Percentiles rank a stretch among this genome's conserved stretches.
phyloP scores from a whole-genome alignment of 2,329 filamentous ascomycete genomes.

The Bipolaris bicolor region DNA sequence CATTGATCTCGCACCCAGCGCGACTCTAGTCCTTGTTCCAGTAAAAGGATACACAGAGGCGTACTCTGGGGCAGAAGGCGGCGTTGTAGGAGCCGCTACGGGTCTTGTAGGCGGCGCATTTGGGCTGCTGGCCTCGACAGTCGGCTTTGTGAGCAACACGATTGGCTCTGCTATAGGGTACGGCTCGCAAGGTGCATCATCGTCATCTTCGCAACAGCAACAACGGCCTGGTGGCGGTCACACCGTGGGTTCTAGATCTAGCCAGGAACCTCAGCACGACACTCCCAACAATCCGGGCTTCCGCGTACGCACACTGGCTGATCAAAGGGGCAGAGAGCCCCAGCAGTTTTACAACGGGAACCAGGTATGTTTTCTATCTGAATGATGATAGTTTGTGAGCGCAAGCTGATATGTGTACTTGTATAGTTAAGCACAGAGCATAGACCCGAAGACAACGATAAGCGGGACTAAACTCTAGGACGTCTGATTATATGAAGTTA shows the following conservation, averaged over 20 bases:
- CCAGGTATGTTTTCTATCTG: conserved; percentile 64
- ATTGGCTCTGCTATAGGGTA: conserved; percentile 39
- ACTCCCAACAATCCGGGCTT: conserved; percentile 27
- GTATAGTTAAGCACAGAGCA: conserved; percentile 13
- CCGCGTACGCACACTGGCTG: conserved; percentile 53
- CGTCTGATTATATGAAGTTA: neutral
- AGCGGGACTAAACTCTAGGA: conserved; percentile 5
- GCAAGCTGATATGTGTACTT: neutral
- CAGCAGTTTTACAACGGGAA: conserved; percentile 91
- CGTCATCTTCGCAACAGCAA: conserved; percentile 7
- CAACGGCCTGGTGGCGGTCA: conserved; percentile 10
- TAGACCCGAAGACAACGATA: conserved; percentile 9
- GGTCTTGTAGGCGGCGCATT: conserved; percentile 44
- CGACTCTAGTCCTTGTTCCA: conserved; percentile 82
- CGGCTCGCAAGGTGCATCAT: conserved; percentile 6
- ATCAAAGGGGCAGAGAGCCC: conserved; percentile 58
- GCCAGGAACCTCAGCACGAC: conserved; percentile 12
- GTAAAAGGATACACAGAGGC: conserved; percentile 66
- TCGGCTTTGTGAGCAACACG: conserved; percentile 42
- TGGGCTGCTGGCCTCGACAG: conserved; percentile 43
- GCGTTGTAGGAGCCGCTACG: conserved; percentile 39
- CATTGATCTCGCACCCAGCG: conserved; percentile 76
- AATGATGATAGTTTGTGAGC: neutral
- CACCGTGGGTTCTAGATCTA: conserved; percentile 17
- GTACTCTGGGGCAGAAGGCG: conserved; percentile 53